phyloP scores from a whole-genome alignment of 306 rosid genomes.

The Astragalus glycyphyllos region DNA sequence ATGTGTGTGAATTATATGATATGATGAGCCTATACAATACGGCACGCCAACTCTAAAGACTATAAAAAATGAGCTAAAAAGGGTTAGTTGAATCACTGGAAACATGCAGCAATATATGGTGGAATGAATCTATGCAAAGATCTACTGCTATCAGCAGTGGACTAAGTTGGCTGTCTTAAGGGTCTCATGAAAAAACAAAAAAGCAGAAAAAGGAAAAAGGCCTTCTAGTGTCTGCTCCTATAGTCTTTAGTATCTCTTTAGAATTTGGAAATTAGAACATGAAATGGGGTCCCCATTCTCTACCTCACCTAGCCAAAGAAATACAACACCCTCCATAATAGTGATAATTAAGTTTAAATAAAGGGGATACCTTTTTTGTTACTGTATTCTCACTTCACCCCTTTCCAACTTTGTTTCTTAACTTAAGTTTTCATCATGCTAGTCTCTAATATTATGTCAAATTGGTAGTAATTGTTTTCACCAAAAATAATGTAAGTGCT shows the following conservation, averaged over 20 bases:
- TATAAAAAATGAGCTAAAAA: background rate
- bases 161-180: slow-evolving; percentile 9
- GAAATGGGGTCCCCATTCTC: slow-evolving; percentile 41
- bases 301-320: slow-evolving; percentile 34
- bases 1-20: no score
- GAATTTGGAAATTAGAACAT: background rate
- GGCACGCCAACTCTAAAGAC: slow-evolving; percentile 22
- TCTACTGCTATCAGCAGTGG: slow-evolving; percentile 29
- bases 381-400: no score
- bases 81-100: slow-evolving; percentile 28
- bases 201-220: background rate
- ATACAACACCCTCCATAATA: background rate
- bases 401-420: no score
- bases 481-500: no score
- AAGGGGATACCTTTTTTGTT: no score
- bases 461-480: no score
- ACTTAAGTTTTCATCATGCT: no score
- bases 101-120: slow-evolving; percentile 49
- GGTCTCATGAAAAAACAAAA: background rate
- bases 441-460: no score
- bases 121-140: slow-evolving; percentile 42
- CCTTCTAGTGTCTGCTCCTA: background rate
- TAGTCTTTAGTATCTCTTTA: no score
- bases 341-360: no score
- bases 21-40: slow-evolving; percentile 8